A percentile compares a stretch with the other conserved stretches of the same genome.
Conservation (phyloP, 2,329 filamentous ascomycete genomes). For the Cladosporium sp. region DNA sequence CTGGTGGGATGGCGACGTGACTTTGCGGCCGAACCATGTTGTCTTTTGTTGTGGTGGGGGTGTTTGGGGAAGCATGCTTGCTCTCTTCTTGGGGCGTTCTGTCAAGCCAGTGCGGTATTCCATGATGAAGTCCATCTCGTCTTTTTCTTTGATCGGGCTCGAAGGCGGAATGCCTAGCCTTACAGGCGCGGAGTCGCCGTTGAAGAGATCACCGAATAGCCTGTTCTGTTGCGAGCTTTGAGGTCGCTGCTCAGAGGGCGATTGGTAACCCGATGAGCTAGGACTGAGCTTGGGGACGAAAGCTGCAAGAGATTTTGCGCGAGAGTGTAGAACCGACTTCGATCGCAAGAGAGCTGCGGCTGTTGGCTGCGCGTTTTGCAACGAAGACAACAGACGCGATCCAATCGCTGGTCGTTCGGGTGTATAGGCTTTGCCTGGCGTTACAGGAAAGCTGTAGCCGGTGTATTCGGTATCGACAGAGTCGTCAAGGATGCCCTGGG, state of each 20-base stretch:
- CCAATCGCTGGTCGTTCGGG: slow-evolving; percentile 31
- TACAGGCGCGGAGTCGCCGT: slow-evolving; percentile 39
- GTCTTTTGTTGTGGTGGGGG: slow-evolving; percentile 23
- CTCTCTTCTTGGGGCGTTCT: slow-evolving; percentile 30
- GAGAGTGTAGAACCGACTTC: slow-evolving; percentile 33
- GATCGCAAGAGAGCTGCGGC: slow-evolving; percentile 36
- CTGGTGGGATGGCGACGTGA: slow-evolving; percentile 22
- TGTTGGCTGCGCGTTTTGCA: slow-evolving; percentile 33
- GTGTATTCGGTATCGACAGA: slow-evolving; percentile 22
- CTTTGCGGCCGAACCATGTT: slow-evolving; percentile 40
- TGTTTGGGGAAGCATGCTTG: slow-evolving; percentile 21
- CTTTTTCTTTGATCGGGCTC: slow-evolving; percentile 33
- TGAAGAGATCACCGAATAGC: slow-evolving; percentile 38
- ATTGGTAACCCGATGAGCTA: slow-evolving; percentile 21
- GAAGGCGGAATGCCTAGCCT: slow-evolving; percentile 35
- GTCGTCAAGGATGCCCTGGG: slow-evolving; percentile 28
- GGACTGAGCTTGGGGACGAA: slow-evolving; percentile 35
- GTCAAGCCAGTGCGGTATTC: slow-evolving; percentile 40
- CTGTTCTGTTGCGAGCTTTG: slow-evolving; percentile 22
- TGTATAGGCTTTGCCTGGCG: slow-evolving; percentile 23
- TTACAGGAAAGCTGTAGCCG: slow-evolving; percentile 25
- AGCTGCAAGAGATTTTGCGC: slow-evolving; percentile 36
- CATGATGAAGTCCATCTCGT: slow-evolving; percentile 39
- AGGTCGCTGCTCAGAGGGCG: slow-evolving; percentile 19
- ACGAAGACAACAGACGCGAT: slow-evolving; percentile 31